These are phyloP conservation scores for Alternaria sp. DNA, from an alignment of 2,329 filamentous ascomycete species.

Conservation along the genomic window DNA sequence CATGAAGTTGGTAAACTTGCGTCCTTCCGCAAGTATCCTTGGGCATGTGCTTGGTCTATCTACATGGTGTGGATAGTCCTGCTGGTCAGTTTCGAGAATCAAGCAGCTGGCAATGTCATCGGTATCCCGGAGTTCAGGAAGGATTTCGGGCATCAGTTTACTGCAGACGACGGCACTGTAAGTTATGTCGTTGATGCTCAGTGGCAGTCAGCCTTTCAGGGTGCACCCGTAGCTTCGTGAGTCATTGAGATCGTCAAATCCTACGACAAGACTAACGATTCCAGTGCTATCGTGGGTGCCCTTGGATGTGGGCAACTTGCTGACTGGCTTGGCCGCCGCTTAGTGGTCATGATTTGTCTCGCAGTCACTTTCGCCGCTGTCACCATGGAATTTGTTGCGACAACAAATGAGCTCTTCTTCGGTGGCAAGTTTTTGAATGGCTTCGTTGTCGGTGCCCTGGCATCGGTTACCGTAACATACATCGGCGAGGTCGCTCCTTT, in stretches of 20 bases:
- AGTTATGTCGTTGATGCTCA: slow-evolving; percentile 54
- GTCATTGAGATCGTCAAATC: slow-evolving; percentile 8
- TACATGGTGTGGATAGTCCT: slow-evolving; percentile 54
- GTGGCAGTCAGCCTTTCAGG: slow-evolving; percentile 58
- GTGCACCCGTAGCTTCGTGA: slow-evolving; percentile 53
- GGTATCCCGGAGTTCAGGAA: slow-evolving; percentile 58
- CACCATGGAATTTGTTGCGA: slow-evolving; percentile 55
- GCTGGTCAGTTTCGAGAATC: slow-evolving; percentile 55
- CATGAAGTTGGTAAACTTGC: slow-evolving; percentile 36
- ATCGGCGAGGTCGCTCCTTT: slow-evolving; percentile 53
- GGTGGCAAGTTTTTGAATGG: slow-evolving; percentile 57
- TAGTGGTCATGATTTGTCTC: slow-evolving; percentile 48
- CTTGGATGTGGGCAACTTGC: slow-evolving; percentile 49
- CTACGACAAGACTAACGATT: background rate
- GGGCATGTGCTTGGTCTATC: slow-evolving; percentile 49
- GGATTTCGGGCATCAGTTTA: slow-evolving; percentile 54
- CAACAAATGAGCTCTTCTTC: slow-evolving; percentile 54
- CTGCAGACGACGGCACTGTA: slow-evolving; percentile 35
- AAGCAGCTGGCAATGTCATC: slow-evolving; percentile 54
- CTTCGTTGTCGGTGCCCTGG: slow-evolving; percentile 53
- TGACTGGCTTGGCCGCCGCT: slow-evolving; percentile 49
- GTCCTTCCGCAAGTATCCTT: slow-evolving; percentile 38
- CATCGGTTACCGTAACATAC: slow-evolving; percentile 52
- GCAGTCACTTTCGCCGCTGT: slow-evolving; percentile 51
- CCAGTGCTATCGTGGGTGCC: slow-evolving; percentile 41